A percentile compares a stretch with the other conserved stretches of the same genome.
Conservation (phyloP, 179 eudicot species). For the Camellia oleifera region DNA sequence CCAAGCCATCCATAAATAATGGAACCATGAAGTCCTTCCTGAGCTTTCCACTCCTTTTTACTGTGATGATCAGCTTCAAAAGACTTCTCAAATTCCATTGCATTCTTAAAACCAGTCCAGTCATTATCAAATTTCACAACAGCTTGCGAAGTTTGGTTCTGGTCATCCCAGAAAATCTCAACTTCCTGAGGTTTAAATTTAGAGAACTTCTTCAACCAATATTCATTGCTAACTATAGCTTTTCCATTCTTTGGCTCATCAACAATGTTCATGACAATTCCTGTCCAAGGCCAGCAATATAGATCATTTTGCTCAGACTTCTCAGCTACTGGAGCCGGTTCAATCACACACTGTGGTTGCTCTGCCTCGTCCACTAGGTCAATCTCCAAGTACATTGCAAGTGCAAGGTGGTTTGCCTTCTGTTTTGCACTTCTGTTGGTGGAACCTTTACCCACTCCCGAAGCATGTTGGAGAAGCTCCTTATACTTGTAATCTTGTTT, state of each 20-base stretch:
- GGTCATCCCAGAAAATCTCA: slow-evolving; percentile 62
- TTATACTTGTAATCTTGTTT: slow-evolving; percentile 74
- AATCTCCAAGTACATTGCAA: slow-evolving; percentile 55
- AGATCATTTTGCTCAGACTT: slow-evolving; percentile 50
- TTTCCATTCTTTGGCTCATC: slow-evolving; percentile 36
- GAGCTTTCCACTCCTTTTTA: slow-evolving; percentile 66
- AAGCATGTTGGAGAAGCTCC: slow-evolving; percentile 85
- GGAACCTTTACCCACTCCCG: slow-evolving; percentile 77
- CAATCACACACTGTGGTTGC: slow-evolving; percentile 34
- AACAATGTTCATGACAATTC: slow-evolving; percentile 64
- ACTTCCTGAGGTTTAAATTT: slow-evolving; percentile 64
- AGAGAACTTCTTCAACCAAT: slow-evolving; percentile 62
- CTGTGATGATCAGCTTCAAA: slow-evolving; percentile 64
- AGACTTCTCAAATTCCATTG: slow-evolving; percentile 76
- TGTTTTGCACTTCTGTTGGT: slow-evolving; percentile 70
- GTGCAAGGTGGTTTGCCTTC: slow-evolving; percentile 79
- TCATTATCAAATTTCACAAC: slow-evolving; percentile 67
- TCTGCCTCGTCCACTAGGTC: slow-evolving; percentile 53
- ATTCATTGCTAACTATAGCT: slow-evolving; percentile 42
- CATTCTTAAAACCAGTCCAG: slow-evolving; percentile 75
- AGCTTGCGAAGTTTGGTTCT: slow-evolving; percentile 54
- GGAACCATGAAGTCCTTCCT: slow-evolving; percentile 32
- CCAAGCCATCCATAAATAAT: slow-evolving; percentile 86
- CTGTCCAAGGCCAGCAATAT: slow-evolving; percentile 89
- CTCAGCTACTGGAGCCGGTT: slow-evolving; percentile 27